Conservation (phyloP, 805 yeast genomes). For the Candida manassasensis region DNA sequence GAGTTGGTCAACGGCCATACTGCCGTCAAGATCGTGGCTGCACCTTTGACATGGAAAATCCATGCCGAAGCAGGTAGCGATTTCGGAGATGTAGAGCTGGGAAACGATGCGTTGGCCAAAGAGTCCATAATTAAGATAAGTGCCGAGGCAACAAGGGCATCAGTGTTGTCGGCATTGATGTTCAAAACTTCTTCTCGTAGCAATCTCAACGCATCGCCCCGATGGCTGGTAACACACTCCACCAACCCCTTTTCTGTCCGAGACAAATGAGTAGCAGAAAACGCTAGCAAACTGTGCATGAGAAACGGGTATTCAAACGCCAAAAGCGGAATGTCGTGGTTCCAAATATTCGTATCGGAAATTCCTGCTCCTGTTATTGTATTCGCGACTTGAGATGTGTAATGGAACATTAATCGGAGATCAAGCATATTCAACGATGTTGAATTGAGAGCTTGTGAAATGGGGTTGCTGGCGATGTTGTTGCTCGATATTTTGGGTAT, state of each 20-base stretch:
- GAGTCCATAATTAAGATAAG: conserved; percentile 88
- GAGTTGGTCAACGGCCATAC: conserved; percentile 79
- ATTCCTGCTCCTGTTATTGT: conserved; percentile 91
- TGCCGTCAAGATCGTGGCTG: conserved; percentile 91
- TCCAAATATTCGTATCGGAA: conserved; percentile 82
- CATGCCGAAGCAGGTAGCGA: conserved; percentile 90
- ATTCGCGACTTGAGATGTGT: conserved; percentile 76
- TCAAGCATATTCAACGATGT: conserved; percentile 62
- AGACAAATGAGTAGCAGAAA: conserved; percentile 87
- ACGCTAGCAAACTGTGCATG: conserved; percentile 88
- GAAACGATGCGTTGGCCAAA: conserved; percentile 80
- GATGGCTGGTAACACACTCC: conserved; percentile 76
- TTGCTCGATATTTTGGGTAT: conserved; percentile 19
- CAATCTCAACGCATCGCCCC: conserved; percentile 80
- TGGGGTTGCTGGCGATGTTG: conserved; percentile 11
- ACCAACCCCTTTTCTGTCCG: conserved; percentile 72
- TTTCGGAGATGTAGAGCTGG: conserved; percentile 43
- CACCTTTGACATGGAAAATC: conserved; percentile 96
- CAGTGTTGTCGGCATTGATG: conserved; percentile 80
- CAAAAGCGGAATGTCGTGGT: conserved; percentile 77
- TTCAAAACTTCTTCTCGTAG: conserved; percentile 82
- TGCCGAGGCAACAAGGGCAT: conserved; percentile 90
- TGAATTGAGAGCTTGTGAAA: conserved; percentile 9
- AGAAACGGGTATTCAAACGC: conserved; percentile 86
- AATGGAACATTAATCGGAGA: conserved; percentile 79